These are phyloP conservation scores for Cladobotryum mycophilum DNA, from an alignment of 2,329 filamentous ascomycete genomes.

Conservation along the genomic window DNA sequence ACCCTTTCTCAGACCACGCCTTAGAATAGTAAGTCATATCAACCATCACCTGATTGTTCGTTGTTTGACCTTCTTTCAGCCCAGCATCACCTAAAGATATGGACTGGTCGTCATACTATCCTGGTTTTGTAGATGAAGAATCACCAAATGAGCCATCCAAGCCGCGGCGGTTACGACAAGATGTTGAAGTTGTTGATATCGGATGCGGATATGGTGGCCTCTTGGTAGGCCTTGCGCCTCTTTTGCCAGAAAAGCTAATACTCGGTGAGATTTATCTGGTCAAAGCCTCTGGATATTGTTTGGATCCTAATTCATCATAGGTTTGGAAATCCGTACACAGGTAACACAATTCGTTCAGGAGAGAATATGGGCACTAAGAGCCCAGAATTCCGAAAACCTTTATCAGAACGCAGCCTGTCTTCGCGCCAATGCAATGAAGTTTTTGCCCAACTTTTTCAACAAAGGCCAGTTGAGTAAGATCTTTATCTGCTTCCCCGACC, in stretches of 20 bases:
- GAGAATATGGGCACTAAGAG: slow-evolving; percentile 73
- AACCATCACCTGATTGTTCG: not conserved
- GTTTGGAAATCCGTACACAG: slow-evolving; percentile 86
- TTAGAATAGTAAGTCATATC: slow-evolving; percentile 65
- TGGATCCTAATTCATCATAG: slow-evolving; percentile 34
- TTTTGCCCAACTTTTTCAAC: slow-evolving; percentile 93
- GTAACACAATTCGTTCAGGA: slow-evolving; percentile 89
- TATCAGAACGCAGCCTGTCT: slow-evolving; percentile 89
- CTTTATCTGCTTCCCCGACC: slow-evolving; percentile 97
- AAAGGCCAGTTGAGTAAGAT: slow-evolving; percentile 78
- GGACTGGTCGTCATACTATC: slow-evolving; percentile 86
- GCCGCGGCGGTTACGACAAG: slow-evolving; percentile 38
- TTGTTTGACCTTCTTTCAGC: slow-evolving; percentile 38
- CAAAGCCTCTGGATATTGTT: not conserved
- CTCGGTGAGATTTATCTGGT: slow-evolving; percentile 51
- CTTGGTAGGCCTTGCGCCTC: slow-evolving; percentile 75
- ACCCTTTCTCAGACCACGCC: slow-evolving; percentile 92
- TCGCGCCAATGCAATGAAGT: slow-evolving; percentile 97
- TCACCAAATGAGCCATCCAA: slow-evolving; percentile 24
- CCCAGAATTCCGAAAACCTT: slow-evolving; percentile 48
- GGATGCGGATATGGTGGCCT: slow-evolving; percentile 94
- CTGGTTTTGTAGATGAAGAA: slow-evolving; percentile 54
- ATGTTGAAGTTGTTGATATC: slow-evolving; percentile 91
- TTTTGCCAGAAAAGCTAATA: slow-evolving; percentile 74
- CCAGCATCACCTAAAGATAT: slow-evolving; percentile 73